phyloP scores from a whole-genome alignment of 2,329 filamentous ascomycete genomes.

The Trichophyton rubrum region DNA sequence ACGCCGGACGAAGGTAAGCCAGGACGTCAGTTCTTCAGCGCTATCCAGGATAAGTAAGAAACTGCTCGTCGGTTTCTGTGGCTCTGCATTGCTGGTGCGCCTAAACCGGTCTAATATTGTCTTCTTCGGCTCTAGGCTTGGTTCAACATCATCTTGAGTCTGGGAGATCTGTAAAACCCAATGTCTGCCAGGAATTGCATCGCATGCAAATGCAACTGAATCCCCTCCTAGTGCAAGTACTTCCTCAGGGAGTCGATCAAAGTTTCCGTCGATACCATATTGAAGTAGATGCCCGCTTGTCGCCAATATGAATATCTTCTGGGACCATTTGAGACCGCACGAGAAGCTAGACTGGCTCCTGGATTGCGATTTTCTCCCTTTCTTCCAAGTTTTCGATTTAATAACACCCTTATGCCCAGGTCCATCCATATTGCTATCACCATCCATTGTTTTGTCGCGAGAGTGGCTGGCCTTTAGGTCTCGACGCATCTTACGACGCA shows the following conservation, averaged over 20 bases:
- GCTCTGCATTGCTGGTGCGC: conserved; percentile 17
- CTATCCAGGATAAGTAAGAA: conserved; percentile 34
- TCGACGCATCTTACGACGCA: conserved; percentile 40
- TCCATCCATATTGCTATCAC: conserved; percentile 13
- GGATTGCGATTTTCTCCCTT: conserved; percentile 23
- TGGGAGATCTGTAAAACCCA: conserved; percentile 38
- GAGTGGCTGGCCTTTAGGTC: conserved; percentile 6
- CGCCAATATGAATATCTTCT: conserved; percentile 36
- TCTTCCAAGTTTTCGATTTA: conserved; percentile 25
- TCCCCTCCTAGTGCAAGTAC: conserved; percentile 34
- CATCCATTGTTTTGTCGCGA: conserved; percentile 13
- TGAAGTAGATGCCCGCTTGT: conserved; percentile 36
- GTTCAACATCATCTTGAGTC: conserved; percentile 19
- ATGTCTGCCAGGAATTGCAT: conserved; percentile 38
- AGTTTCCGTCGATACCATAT: conserved; percentile 33
- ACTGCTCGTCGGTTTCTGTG: conserved; percentile 25
- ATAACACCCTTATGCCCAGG: conserved; percentile 12
- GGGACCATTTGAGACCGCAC: conserved; percentile 30
- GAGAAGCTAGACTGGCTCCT: conserved; percentile 27
- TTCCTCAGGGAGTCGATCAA: conserved; percentile 36
- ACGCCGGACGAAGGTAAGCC: conserved; percentile 34
- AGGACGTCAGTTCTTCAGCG: conserved; percentile 34
- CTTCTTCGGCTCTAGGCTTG: conserved; percentile 21
- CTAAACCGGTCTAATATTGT: conserved; percentile 30
- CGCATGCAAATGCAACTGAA: conserved; percentile 38